Evolutionary conservation across 1,139 yeast species (phyloP).

Genomic region (Candida neerlandica): DNA sequence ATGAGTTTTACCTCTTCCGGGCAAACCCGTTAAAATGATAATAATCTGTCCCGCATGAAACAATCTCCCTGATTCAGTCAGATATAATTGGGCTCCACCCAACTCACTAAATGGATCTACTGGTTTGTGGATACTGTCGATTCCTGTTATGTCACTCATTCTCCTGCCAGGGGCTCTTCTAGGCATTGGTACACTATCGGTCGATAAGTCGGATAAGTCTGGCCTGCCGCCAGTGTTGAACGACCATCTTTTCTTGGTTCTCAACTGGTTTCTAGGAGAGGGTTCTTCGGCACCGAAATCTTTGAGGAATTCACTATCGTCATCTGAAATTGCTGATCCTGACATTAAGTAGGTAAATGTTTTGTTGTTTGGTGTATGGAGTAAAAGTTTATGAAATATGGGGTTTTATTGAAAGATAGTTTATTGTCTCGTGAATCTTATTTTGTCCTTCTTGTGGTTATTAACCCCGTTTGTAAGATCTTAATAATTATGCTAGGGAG

Average conservation of each 20-base stretch:
- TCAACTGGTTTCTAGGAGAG: constrained; percentile 29
- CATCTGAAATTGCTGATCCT: constrained; percentile 23
- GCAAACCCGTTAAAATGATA: constrained; percentile 87
- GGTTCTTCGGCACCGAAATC: constrained; percentile 45
- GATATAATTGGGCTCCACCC: constrained; percentile 86
- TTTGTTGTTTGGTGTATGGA: not conserved
- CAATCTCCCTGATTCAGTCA: constrained; percentile 85
- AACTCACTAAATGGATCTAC: constrained; percentile 50
- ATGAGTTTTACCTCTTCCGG: constrained; percentile 96
- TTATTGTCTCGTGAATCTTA: not conserved
- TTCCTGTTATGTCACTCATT: constrained; percentile 45
- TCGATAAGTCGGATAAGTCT: constrained; percentile 37
- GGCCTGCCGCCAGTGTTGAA: constrained; percentile 43
- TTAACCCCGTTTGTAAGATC: not conserved
- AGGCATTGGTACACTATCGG: constrained; percentile 23
- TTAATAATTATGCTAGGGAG: not conserved
- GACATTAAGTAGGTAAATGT: constrained; percentile 5
- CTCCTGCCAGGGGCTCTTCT: constrained; percentile 23
- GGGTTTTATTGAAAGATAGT: not conserved
- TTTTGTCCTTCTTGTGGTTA: not conserved
- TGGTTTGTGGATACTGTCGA: constrained; percentile 58
- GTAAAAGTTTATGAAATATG: not conserved
- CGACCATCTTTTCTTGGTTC: constrained; percentile 49
- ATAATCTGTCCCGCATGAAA: constrained; percentile 96
- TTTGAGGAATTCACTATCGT: constrained; percentile 33